These are phyloP conservation scores for Groenewaldozyma auringiensis DNA, from an alignment of 1,139 yeast species.

Conservation along the genomic window DNA sequence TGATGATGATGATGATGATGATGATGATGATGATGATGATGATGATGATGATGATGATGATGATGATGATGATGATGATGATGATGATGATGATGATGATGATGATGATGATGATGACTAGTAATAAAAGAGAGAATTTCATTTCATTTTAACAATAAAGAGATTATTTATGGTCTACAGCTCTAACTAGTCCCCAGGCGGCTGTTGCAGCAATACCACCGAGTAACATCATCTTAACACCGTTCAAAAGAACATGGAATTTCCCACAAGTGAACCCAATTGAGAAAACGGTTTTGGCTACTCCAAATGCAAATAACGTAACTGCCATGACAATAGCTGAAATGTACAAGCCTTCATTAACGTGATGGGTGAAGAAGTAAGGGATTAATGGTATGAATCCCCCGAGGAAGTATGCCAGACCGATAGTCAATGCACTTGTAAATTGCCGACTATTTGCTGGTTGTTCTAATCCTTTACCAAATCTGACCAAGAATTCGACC, in stretches of 20 bases:
- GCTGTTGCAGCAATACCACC: slow-evolving; percentile 97
- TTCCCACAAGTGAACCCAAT: slow-evolving; percentile 69
- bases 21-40: too few relatives aligned
- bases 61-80: too few relatives aligned
- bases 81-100: too few relatives aligned
- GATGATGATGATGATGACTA: too few relatives aligned
- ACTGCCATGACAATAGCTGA: slow-evolving; percentile 77
- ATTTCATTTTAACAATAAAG: too few relatives aligned
- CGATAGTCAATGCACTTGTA: slow-evolving; percentile 70
- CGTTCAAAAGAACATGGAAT: slow-evolving; percentile 61
- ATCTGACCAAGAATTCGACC: slow-evolving; percentile 65
- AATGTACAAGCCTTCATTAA: slow-evolving; percentile 64
- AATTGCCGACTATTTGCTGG: slow-evolving; percentile 74
- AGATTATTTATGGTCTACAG: slow-evolving; percentile 43
- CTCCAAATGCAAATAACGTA: slow-evolving; percentile 84
- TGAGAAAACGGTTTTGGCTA: slow-evolving; percentile 72
- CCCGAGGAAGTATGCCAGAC: slow-evolving; percentile 65
- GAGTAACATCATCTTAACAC: slow-evolving; percentile 82
- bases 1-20: too few relatives aligned
- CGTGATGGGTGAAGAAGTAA: slow-evolving; percentile 66
- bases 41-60: too few relatives aligned
- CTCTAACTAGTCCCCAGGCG: slow-evolving; percentile 86
- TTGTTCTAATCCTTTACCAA: slow-evolving; percentile 70
- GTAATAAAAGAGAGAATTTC: too few relatives aligned
- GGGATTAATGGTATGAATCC: slow-evolving; percentile 78